Evolutionary conservation across 805 yeast species (phyloP), one percentile per base, ranked within the genome.

Genomic region (Naumovozyma dairenensis): DNA sequence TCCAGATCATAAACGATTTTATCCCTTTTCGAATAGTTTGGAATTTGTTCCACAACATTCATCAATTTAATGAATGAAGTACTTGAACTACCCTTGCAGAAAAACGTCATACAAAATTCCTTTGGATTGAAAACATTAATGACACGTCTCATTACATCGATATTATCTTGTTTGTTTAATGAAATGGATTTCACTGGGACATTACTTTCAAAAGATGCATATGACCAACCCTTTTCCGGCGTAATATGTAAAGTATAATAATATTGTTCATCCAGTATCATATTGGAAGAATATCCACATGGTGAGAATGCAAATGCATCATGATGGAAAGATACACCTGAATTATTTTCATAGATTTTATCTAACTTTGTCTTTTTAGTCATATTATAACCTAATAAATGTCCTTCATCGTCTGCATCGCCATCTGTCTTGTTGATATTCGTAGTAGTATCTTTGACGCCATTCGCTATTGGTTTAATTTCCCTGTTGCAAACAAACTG

Each of bases 171-270:
- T 10, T 55, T 45, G 20, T 56, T 40, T 46, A 44, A 28, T 48
- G 66, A 42, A 34, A 63, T 37, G 29, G 59, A 41, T 31, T 43
- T 46, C 8, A 72, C 62, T 6, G 80, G 78, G 26, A 77, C 83
- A 56, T 84, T 89, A 15, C 96, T 77, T 56, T 92, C 97, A 57
- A 92, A 92, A 7, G 94, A 82, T 4, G 97, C 97, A 59, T 89
- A 89, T 4, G 96, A 84, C 85, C 93, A 89, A 24, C 89, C 94
- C 16, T 66, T 55, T 55, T 92, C 97, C 0, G 97, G 97, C 0
- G 98, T 92, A 27, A 92, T 82, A 55, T 92, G 97, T 38, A 87
- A 66, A 6, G 96, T 89, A 53, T 80, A 81, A 55, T 78, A 80
- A 51, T 74, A 74, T 45, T 71, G 67, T 27, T 67, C 71, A 29